These are phyloP conservation scores for Coemansia sp. DNA, from an alignment of 192 early-diverging fungal species.

Conservation along the genomic window DNA sequence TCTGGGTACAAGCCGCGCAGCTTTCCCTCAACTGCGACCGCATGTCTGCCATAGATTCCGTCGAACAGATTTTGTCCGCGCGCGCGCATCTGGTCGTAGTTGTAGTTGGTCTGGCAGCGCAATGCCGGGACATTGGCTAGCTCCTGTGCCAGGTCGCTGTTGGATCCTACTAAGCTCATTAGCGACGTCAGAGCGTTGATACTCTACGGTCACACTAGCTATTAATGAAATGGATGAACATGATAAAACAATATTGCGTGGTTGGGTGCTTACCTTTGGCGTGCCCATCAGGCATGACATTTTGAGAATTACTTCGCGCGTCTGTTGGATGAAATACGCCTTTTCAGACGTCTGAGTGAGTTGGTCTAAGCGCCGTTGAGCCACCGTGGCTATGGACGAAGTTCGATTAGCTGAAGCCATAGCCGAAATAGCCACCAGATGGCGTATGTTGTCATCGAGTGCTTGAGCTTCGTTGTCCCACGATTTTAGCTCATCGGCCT, in stretches of 20 bases:
- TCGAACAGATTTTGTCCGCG: constrained; percentile 23
- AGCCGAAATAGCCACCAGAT: constrained; percentile 30
- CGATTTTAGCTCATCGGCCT: not conserved
- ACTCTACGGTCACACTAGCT: not conserved
- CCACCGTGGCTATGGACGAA: not conserved
- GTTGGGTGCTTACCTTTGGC: constrained; percentile 13
- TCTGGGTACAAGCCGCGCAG: constrained; percentile 32
- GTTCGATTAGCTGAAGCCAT: constrained; percentile 33
- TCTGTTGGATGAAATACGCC: constrained; percentile 25
- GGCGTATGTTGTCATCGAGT: constrained; percentile 10
- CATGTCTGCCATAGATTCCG: constrained; percentile 27
- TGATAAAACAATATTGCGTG: not conserved
- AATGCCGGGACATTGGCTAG: not conserved
- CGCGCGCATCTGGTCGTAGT: constrained; percentile 16
- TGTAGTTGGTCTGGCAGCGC: constrained; percentile 6
- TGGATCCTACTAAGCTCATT: constrained; percentile 8
- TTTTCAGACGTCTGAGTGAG: constrained; percentile 10
- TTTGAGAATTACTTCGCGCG: constrained; percentile 34
- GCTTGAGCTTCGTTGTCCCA: constrained; percentile 17
- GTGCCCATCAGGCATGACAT: constrained; percentile 41
- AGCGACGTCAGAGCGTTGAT: constrained; percentile 34
- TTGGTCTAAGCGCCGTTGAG: constrained; percentile 15
- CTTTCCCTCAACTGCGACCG: constrained; percentile 11
- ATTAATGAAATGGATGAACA: not conserved
- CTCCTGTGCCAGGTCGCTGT: constrained; percentile 5